Percentiles rank a stretch among this genome's conserved stretches.
Conservation (phyloP, 1,284 basidiomycete genomes). For the Pascua guehoae region DNA sequence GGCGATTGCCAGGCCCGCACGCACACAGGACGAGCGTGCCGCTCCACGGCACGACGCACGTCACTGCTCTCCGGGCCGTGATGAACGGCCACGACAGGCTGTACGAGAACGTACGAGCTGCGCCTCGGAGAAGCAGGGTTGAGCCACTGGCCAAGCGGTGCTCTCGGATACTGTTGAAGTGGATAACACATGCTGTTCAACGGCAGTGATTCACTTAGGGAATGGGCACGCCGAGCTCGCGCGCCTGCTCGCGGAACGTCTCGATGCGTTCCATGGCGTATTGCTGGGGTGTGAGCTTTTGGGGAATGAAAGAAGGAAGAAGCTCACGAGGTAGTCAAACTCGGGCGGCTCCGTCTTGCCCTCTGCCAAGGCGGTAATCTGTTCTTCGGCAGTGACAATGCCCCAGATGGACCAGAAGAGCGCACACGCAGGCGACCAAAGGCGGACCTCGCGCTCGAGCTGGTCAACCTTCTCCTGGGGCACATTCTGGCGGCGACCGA, state of each 20-base stretch:
- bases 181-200: neutral
- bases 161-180: neutral
- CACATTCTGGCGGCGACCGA: conserved; percentile 34
- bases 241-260: conserved; percentile 47
- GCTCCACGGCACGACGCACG: too few relatives aligned
- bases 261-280: conserved; percentile 46
- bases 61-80: neutral
- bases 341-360: conserved; percentile 27
- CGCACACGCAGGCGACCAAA: conserved; percentile 83
- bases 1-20: too few relatives aligned
- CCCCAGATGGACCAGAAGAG: conserved; percentile 92
- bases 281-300: conserved; percentile 21
- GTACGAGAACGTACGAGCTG: neutral
- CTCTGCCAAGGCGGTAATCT: conserved; percentile 59
- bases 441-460: conserved; percentile 70
- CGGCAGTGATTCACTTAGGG: neutral
- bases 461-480: conserved; percentile 36
- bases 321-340: conserved; percentile 48
- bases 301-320: neutral
- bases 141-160: neutral
- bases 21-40: too few relatives aligned
- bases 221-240: conserved; percentile 32
- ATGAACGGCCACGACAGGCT: neutral
- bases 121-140: too few relatives aligned
- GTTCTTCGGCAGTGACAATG: conserved; percentile 79